Evolutionary conservation across 2,329 filamentous ascomycete species (phyloP).

Genomic region (Venturia aucupariae): DNA sequence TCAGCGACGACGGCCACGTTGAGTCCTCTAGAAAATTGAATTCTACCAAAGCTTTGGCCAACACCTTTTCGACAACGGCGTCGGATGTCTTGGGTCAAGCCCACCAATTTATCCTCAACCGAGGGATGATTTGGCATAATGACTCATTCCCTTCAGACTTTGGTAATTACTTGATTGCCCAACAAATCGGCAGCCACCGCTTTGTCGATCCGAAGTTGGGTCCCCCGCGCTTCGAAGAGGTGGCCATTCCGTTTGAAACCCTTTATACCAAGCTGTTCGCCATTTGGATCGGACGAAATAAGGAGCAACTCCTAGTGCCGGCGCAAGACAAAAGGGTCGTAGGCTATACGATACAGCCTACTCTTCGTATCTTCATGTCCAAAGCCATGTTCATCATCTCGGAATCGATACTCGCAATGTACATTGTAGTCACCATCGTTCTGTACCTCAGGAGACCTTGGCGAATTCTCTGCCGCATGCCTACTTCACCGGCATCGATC

Average conservation of each 20-base stretch:
- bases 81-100: constrained; percentile 22
- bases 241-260: constrained; percentile 19
- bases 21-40: no score
- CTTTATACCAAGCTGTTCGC: constrained; percentile 35
- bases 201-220: constrained; percentile 29
- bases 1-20: no score
- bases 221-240: constrained; percentile 25
- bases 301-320: constrained; percentile 32
- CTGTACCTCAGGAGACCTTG: constrained; percentile 37
- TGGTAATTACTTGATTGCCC: constrained; percentile 38
- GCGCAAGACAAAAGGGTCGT: background rate
- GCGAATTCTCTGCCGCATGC: constrained; percentile 41
- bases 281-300: constrained; percentile 36
- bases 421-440: constrained; percentile 33
- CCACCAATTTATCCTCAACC: constrained; percentile 17
- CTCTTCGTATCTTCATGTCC: constrained; percentile 43
- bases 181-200: constrained; percentile 21
- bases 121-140: constrained; percentile 36
- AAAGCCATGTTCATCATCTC: constrained; percentile 37
- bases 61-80: constrained; percentile 20
- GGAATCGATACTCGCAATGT: constrained; percentile 34
- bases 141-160: constrained; percentile 36
- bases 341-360: constrained; percentile 15
- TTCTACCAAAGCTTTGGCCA: no score
- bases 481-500: constrained; percentile 42